These are phyloP conservation scores for Platanthera zijinensis DNA, from an alignment of 106 monocot species.

Conservation along the genomic window DNA sequence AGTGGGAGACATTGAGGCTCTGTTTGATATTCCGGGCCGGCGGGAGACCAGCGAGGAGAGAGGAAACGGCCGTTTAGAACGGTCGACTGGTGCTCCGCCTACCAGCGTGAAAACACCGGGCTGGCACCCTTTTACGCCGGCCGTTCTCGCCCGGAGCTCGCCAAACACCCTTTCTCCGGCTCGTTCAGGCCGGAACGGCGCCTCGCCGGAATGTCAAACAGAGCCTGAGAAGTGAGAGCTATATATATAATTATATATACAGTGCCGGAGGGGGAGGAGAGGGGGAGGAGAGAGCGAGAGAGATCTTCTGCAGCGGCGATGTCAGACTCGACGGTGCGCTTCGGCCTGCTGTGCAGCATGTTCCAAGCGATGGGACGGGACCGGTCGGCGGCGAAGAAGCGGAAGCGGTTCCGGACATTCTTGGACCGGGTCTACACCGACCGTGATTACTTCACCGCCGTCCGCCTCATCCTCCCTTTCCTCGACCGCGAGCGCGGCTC, in stretches of 20 bases:
- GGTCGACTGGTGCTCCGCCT: too few species aligned
- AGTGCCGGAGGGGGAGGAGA: neutral
- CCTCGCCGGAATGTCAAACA: too few species aligned
- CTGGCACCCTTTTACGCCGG: too few species aligned
- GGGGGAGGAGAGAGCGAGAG: neutral
- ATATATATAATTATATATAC: neutral
- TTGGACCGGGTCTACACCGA: slow-evolving; percentile 75
- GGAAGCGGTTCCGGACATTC: slow-evolving; percentile 70
- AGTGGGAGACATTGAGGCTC: too few species aligned
- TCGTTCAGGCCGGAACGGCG: too few species aligned
- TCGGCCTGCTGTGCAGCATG: slow-evolving; percentile 84
- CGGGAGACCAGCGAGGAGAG: too few species aligned
- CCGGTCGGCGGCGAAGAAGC: slow-evolving; percentile 70
- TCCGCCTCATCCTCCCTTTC: slow-evolving; percentile 74
- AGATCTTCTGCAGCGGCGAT: slow-evolving; percentile 15
- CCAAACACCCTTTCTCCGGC: too few species aligned
- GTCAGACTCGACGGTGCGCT: slow-evolving; percentile 72
- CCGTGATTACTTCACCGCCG: slow-evolving; percentile 72
- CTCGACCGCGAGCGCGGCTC: slow-evolving; percentile 90
- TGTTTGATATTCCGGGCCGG: too few species aligned
- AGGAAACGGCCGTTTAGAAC: too few species aligned
- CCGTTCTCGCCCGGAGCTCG: too few species aligned
- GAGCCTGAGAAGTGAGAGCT: too few species aligned
- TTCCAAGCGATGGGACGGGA: slow-evolving; percentile 91
- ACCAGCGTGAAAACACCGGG: too few species aligned